Conservation (phyloP, 805 yeast species). For the Candida dajiaensis region DNA sequence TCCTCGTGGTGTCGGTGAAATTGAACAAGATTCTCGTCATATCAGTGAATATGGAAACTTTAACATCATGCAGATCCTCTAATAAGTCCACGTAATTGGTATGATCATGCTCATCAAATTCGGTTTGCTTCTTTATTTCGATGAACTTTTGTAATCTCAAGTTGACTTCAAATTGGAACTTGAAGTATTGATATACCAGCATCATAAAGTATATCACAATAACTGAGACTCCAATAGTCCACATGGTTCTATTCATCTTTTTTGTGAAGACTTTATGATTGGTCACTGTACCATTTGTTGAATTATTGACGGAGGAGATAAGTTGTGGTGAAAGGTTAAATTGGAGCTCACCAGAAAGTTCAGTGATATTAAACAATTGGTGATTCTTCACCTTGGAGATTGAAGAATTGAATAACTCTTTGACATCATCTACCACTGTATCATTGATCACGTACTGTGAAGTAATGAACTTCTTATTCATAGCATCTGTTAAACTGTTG, state of each 20-base stretch:
- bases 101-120: neutral
- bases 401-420: neutral
- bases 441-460: neutral
- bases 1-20: neutral
- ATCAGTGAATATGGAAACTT: slow-evolving; percentile 2
- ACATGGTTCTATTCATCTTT: neutral
- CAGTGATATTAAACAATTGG: neutral
- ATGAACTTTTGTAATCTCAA: neutral
- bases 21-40: neutral
- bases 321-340: neutral
- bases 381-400: neutral
- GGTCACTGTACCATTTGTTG: neutral
- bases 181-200: slow-evolving; percentile 5
- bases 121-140: neutral
- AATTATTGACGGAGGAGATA: neutral
- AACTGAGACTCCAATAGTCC: neutral
- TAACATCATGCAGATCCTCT: slow-evolving; percentile 1
- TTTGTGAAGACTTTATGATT: neutral
- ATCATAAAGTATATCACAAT: neutral
- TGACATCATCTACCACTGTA: neutral
- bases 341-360: neutral
- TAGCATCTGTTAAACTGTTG: neutral
- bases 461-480: neutral
- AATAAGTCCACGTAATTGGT: slow-evolving; percentile 1
- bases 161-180: slow-evolving; percentile 4